Base-by-base conservation (phyloP, 257 asterid genomes). In the Capsicum chinense region DNA sequence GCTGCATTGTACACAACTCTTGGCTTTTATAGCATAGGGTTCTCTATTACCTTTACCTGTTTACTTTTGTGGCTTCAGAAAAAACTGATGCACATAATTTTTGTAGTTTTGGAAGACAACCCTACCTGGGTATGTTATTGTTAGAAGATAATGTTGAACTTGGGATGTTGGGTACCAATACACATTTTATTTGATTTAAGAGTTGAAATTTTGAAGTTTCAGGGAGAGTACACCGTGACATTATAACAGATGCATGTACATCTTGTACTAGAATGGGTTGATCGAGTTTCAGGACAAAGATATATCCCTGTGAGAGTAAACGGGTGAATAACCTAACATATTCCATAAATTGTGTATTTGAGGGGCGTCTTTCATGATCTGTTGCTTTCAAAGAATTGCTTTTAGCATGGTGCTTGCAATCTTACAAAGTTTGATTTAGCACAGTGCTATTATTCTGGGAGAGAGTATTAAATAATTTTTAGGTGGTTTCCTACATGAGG, bases 221-320 rank as follows among this genome's bases (percentile, higher is more conserved):
- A 54, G 82, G 26, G 3, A 26, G 64, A 4, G 66, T 33, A 15
- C 66, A 21, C 81, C 1, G 0, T 15, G 21, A 14, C 42, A 21
- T 21, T 52, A 78, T 52, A 9, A 33, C 13, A 33, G 44, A 14
- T 78, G 82, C 3, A 5, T 26, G 64, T 33, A 78, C 33, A 14
- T 33, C 82, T 78, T 78, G 82, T 54, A 2, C 82, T 54, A 14
- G 82, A 78, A 54, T 78, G 82, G 33, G 64, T 33, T 8, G 9
- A 54, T 78, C 9, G 0, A 26, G 26, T 78, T 64, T 0, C 3
- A 15, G 15, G 50, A 54, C 64, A 54, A 33, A 52, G 62, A 52
- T 74, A 7, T 78, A 26, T 15, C 64, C 64, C 10, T 68, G 54
- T 26, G 50, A 54, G 63, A 54, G 5, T 33, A 6, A 54, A 78